Evolutionary conservation across 208 protist genomes (phyloP).

Genomic region (Trypanosoma mega): DNA sequence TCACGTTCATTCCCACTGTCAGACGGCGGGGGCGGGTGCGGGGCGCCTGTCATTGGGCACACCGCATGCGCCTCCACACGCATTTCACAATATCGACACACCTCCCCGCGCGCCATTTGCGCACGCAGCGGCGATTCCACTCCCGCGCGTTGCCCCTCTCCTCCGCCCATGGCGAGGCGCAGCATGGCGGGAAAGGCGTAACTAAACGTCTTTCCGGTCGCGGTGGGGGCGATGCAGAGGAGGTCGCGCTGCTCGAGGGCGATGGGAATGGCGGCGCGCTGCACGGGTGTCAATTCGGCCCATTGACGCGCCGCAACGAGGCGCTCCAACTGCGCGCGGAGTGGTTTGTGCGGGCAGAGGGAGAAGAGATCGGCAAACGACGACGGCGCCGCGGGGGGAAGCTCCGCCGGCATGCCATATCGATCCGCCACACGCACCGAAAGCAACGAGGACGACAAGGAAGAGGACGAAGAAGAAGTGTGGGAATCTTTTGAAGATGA

Average conservation of each 20-base stretch:
- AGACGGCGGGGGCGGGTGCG: conserved; percentile 42
- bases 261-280: conserved; percentile 57
- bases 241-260: conserved; percentile 76
- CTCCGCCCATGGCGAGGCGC: conserved; percentile 33
- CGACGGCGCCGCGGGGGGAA: conserved; percentile 36
- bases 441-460: conserved; percentile 32
- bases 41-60: conserved; percentile 75
- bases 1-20: conserved; percentile 12
- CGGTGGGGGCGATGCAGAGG: conserved; percentile 83
- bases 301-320: conserved; percentile 36
- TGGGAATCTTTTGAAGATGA: too few relatives aligned
- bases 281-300: conserved; percentile 48
- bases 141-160: conserved; percentile 25
- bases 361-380: conserved; percentile 53
- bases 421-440: conserved; percentile 60
- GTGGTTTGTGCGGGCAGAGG: conserved; percentile 39
- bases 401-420: conserved; percentile 73
- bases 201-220: conserved; percentile 91
- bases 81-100: conserved; percentile 87
- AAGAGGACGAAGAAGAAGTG: too few relatives aligned
- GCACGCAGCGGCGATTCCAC: conserved; percentile 64
- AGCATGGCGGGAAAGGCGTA: conserved; percentile 86
- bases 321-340: conserved; percentile 41
- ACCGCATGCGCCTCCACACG: conserved; percentile 37
- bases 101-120: conserved; percentile 60